Evolutionary conservation across 2,329 filamentous ascomycete species (phyloP).

Genomic region (Pseudogymnoascus pannorum): DNA sequence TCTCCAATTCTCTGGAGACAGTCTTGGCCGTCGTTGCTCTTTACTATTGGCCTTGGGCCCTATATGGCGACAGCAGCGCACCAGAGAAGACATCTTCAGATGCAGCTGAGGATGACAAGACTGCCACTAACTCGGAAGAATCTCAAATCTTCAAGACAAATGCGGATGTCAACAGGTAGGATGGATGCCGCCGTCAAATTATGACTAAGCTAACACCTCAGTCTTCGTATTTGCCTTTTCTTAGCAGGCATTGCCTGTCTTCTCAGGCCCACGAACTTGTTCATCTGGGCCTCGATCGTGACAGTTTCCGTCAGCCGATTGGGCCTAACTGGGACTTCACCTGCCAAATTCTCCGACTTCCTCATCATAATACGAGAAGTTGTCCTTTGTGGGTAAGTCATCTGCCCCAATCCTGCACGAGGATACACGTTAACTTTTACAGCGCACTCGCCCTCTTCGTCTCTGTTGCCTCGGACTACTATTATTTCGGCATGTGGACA

Average conservation of each 20-base stretch:
- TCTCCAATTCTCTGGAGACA: slow-evolving; percentile 93
- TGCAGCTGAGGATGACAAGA: slow-evolving; percentile 18
- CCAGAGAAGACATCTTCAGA: not conserved
- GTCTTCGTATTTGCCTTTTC: slow-evolving; percentile 56
- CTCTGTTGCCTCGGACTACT: slow-evolving; percentile 62
- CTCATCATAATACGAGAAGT: slow-evolving; percentile 55
- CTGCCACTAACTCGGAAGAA: not conserved
- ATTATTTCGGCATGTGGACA: slow-evolving; percentile 80
- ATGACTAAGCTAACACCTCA: slow-evolving; percentile 22
- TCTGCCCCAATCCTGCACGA: not conserved
- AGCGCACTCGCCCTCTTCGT: slow-evolving; percentile 52
- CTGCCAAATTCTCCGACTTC: slow-evolving; percentile 36
- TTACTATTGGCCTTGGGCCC: slow-evolving; percentile 79
- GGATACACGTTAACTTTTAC: slow-evolving; percentile 6
- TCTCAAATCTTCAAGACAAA: not conserved
- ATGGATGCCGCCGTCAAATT: not conserved
- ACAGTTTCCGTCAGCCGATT: slow-evolving; percentile 42
- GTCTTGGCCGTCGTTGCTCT: slow-evolving; percentile 75
- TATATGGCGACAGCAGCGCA: slow-evolving; percentile 40
- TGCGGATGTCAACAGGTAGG: not conserved
- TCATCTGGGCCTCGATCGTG: slow-evolving; percentile 72
- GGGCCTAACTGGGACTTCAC: slow-evolving; percentile 31
- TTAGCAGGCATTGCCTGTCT: slow-evolving; percentile 78
- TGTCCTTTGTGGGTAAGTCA: slow-evolving; percentile 50
- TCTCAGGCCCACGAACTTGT: slow-evolving; percentile 78